Evolutionary conservation across 2,329 filamentous ascomycete species (phyloP), one percentile per base, ranked within the genome.

Genomic region (Aspergillus spinulosporus): DNA sequence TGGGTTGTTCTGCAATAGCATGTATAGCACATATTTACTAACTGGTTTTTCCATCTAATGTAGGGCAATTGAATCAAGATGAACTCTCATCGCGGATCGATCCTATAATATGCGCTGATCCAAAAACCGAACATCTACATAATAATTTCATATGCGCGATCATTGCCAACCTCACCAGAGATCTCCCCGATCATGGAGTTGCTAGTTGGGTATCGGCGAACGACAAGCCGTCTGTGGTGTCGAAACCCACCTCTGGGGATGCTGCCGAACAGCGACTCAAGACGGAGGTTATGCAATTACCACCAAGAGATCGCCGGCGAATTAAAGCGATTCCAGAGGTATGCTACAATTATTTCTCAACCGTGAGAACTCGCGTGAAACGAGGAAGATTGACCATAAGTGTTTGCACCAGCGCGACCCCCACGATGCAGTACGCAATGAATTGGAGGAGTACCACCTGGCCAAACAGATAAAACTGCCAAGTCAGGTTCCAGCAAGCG

Each of bases 401-500:
- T 46, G 32, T n/a, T 51, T 49, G n/a, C 37, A 31, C 12, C 58
- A 76, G 74, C 71, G 71, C 54, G 74, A 76, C 59, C 64, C 69
- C 6, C 65, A 67, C 31, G 71, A 73, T 49, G 49, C 58, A 7
- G 48, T 57, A 26, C 67, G 62, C 9, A 73, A 66, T 55, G 70
- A 73, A 55, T 62, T 76, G 48, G 75, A 78, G 57, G 70, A 77
- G 63, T 78, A 77, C 49, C 72, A 78, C 42, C 65, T 71, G 28
- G 77, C 76, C 7, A 77, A 77, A 56, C 74, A 76, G 55, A 78
- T 80, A 52, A 81, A 80, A 64, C 68, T 80, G 44, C 78, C 81
- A 29, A 82, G 87, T 31, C 84, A 90, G 55, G 82, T 85, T 6
- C 86, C 88, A 28, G 81, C 86, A 29, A 86, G 85, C 67, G 87